Evolutionary conservation across 129 eudicot genomes (phyloP).

Genomic region (Daucus carota): DNA sequence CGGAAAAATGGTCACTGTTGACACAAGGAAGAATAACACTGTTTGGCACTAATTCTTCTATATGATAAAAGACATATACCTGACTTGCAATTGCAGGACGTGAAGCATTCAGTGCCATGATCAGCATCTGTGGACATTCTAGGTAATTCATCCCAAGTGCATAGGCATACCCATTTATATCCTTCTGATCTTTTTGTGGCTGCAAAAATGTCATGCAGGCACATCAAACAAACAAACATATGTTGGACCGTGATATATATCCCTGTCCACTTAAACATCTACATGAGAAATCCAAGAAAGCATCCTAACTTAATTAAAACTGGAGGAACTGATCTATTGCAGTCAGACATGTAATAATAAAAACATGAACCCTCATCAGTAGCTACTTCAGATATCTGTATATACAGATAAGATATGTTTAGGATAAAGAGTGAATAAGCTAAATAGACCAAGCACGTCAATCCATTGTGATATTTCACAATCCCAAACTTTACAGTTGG

Average conservation of each 20-base stretch:
- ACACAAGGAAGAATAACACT: background rate
- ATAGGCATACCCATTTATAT: conserved; percentile 59
- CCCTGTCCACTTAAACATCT: background rate
- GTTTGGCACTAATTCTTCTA: background rate
- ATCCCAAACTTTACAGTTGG: background rate
- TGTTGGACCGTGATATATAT: background rate
- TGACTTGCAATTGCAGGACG: conserved; percentile 68
- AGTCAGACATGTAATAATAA: background rate
- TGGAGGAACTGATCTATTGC: background rate
- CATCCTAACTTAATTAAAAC: background rate
- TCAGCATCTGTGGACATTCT: conserved; percentile 25
- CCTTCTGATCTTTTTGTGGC: conserved; percentile 33
- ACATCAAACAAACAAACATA: background rate
- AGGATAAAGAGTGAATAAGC: background rate
- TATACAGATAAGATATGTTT: background rate
- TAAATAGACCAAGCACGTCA: background rate
- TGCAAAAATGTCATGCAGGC: conserved; percentile 1
- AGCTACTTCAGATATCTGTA: background rate
- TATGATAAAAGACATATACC: conserved; percentile 29
- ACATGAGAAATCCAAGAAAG: background rate
- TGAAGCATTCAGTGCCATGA: conserved; percentile 48
- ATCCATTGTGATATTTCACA: background rate
- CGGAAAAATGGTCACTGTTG: background rate
- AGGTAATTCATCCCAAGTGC: conserved; percentile 54
- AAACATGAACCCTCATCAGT: background rate